Conservation (phyloP, 805 yeast species). For the Candida chilensis region DNA sequence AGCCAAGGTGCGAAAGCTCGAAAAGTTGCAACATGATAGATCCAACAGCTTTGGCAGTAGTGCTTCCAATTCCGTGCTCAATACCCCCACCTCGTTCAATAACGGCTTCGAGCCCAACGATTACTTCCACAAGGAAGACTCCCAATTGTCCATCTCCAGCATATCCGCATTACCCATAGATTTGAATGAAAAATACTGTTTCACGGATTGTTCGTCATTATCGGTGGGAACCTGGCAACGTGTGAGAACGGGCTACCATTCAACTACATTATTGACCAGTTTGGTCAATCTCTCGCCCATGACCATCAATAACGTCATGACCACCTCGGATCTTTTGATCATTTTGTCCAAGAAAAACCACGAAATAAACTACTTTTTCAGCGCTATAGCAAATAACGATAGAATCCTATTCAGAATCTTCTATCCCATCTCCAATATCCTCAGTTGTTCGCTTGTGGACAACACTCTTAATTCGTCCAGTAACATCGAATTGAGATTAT, state of each 20-base stretch:
- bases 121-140: not conserved
- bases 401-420: conserved; percentile 67
- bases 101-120: conserved; percentile 2
- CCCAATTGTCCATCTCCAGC: conserved; percentile 1
- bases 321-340: conserved; percentile 62
- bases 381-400: conserved; percentile 59
- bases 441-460: conserved; percentile 46
- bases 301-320: conserved; percentile 54
- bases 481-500: conserved; percentile 39
- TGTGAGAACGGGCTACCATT: conserved; percentile 50
- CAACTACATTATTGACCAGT: conserved; percentile 20
- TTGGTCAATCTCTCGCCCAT: conserved; percentile 60
- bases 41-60: conserved; percentile 11
- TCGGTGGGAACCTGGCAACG: conserved; percentile 81
- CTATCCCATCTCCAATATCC: conserved; percentile 54
- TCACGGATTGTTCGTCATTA: conserved; percentile 58
- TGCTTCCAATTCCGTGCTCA: conserved; percentile 1
- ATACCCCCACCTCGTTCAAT: not conserved
- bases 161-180: conserved; percentile 42
- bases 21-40: conserved; percentile 26
- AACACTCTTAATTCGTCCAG: too few species aligned
- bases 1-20: conserved; percentile 66
- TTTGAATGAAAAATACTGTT: conserved; percentile 57
- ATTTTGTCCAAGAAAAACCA: conserved; percentile 59
- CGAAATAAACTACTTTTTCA: conserved; percentile 72